Evolutionary conservation across 2,329 filamentous ascomycete genomes (phyloP).

Genomic region (Pseudopyricularia cyperi): DNA sequence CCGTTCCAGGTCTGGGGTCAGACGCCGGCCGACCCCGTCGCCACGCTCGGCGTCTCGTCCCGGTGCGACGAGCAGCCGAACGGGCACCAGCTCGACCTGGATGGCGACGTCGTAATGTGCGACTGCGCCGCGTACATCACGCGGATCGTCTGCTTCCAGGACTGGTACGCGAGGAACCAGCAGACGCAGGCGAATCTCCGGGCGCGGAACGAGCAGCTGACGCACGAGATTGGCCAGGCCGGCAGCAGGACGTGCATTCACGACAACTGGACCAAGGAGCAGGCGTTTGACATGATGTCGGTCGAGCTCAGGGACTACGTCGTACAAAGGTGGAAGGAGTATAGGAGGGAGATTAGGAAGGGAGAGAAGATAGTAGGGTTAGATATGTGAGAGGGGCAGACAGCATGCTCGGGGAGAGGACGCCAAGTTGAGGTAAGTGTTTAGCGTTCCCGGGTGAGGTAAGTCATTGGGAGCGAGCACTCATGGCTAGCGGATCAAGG

Average conservation of each 20-base stretch:
- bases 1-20: too few relatives aligned
- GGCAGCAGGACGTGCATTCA: background rate
- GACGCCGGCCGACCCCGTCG: too few relatives aligned
- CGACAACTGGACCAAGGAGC: background rate
- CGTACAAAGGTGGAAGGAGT: background rate
- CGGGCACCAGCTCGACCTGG: background rate
- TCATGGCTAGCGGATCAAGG: too few relatives aligned
- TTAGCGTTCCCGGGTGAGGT: too few relatives aligned
- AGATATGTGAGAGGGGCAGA: background rate
- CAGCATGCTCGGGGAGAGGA: too few relatives aligned
- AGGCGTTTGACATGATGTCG: background rate
- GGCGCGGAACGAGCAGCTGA: background rate
- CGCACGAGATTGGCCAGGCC: background rate
- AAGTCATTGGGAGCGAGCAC: too few relatives aligned
- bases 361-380: background rate
- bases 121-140: slow-evolving; percentile 7
- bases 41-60: background rate
- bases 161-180: background rate
- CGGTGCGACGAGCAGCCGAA: background rate
- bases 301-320: background rate
- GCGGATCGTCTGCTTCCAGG: background rate
- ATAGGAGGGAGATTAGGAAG: background rate
- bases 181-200: background rate
- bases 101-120: slow-evolving; percentile 7
- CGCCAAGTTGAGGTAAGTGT: too few relatives aligned